Evolutionary conservation across 306 rosid species (phyloP).

Genomic region (Trichosanthes truncata): DNA sequence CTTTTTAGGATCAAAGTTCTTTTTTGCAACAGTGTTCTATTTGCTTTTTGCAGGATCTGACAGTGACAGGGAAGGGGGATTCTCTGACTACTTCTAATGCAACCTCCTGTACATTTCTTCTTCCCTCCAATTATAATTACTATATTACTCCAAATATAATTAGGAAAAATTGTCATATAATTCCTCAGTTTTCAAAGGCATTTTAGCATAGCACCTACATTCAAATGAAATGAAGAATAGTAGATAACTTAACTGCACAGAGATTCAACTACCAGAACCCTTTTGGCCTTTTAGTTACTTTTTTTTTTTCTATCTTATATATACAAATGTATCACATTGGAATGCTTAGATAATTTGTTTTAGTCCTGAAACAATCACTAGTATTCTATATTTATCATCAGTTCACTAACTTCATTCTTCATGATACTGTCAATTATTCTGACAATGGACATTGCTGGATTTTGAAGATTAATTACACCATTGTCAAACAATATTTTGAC

Average conservation of each 20-base stretch:
- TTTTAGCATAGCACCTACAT: slow-evolving; percentile 1
- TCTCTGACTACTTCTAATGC: slow-evolving; percentile 79
- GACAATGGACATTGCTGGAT: background rate
- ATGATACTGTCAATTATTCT: background rate
- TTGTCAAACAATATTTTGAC: background rate
- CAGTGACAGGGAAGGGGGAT: slow-evolving; percentile 60
- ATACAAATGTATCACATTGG: background rate
- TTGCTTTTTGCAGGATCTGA: slow-evolving; percentile 61
- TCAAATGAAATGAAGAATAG: background rate
- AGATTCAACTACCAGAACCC: background rate
- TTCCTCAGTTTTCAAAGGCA: background rate
- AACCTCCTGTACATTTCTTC: slow-evolving; percentile 24
- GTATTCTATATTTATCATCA: background rate
- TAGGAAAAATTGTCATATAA: slow-evolving; percentile 15
- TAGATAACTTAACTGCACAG: background rate
- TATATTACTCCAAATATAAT: background rate
- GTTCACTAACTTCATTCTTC: slow-evolving; percentile 2
- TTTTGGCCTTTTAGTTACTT: background rate
- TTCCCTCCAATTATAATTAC: slow-evolving; percentile 15
- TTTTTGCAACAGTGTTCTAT: slow-evolving; percentile 1
- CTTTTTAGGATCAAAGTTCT: background rate
- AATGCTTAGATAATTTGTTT: background rate
- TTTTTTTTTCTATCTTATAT: background rate
- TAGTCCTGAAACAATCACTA: background rate
- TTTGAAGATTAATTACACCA: background rate